phyloP scores from a whole-genome alignment of 257 asterid species.

The Nicotiana obtusifolia region DNA sequence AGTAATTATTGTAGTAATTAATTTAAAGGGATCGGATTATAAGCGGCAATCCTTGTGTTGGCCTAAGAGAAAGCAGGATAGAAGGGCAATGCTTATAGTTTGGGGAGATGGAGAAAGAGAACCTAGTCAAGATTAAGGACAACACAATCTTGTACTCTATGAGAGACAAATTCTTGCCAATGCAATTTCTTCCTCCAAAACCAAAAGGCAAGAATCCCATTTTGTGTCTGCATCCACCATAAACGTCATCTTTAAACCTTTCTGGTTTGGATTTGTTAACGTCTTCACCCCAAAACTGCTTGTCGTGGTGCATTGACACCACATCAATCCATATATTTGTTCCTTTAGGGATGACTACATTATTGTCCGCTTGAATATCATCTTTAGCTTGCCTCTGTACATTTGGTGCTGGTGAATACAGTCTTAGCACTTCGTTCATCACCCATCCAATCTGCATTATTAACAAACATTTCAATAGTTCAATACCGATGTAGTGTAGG shows the following conservation, averaged over 20 bases:
- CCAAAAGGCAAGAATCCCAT: constrained; percentile 89
- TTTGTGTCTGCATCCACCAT: constrained; percentile 72
- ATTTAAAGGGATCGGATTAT: constrained; percentile 34
- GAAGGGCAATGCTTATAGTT: constrained; percentile 59
- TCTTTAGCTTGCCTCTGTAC: constrained; percentile 71
- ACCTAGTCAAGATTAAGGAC: constrained; percentile 43
- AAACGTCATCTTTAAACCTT: constrained; percentile 39
- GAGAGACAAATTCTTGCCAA: constrained; percentile 53
- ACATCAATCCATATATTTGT: constrained; percentile 41
- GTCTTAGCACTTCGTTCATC: constrained; percentile 65
- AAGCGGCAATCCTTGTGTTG: constrained; percentile 65
- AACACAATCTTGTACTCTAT: constrained; percentile 77
- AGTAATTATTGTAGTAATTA: too few species aligned
- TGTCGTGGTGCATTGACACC: too few species aligned
- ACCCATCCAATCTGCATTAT: constrained; percentile 87
- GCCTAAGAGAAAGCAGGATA: constrained; percentile 69
- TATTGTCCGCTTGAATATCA: constrained; percentile 44
- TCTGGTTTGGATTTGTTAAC: constrained; percentile 70
- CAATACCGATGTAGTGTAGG: too few species aligned
- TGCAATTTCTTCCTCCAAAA: constrained; percentile 84
- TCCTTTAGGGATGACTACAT: constrained; percentile 45
- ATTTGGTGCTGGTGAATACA: constrained; percentile 78
- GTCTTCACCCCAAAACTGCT: constrained; percentile 10
- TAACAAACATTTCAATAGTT: too few species aligned
- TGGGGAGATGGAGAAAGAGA: constrained; percentile 61